Base-by-base conservation (phyloP, 1,284 basidiomycete genomes). In the Takashimella tepidaria region DNA sequence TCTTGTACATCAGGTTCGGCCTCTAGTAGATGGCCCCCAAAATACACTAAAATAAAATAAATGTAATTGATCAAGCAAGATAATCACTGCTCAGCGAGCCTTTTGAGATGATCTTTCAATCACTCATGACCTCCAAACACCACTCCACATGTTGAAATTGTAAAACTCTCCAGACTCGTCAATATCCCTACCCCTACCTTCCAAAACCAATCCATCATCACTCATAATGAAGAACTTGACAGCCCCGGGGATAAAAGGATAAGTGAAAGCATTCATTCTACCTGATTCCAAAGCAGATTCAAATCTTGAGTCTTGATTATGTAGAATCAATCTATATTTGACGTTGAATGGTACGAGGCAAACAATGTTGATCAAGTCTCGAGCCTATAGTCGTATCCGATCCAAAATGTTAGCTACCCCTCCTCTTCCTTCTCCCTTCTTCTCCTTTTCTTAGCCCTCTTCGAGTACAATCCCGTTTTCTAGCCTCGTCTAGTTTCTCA, bases 131-230 rank as follows among this genome's bases (percentile, higher is more conserved):
- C n/a, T 51, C 66, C 64, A 72, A 20, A 54, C 46, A 8, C 69
- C 72, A 12, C 59, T 68, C 74, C 74, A 76, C 56, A 74, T 66
- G 58, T 76, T 76, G 58, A 70, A 76, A 56, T 76, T 76, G 56
- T 70, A 75, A 31, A 26, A 42, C 8, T 52, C 31, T n/a, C 50
- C 45, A 19, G 54, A 56, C 16, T 45, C 54, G 21, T 42, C 46
- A 41, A 74, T 70, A 4, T 55, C 49, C 42, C 40, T 61, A 4
- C 68, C 73, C 24, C 57, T 45, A 1, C 62, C 71, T n/a, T 50
- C 23, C 4, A 72, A 49, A 6, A 72, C 42, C n/a, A 59, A 44
- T n/a, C 54, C 55, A 4, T 26, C 59, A 3, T 52, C 51, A 11
- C 53, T 50, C 44, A 25, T 43, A 11, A 75, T 21, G 48, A 60